Evolutionary conservation across 2,329 filamentous ascomycete genomes (phyloP).

Genomic region (Tolypocladium ovalisporum): DNA sequence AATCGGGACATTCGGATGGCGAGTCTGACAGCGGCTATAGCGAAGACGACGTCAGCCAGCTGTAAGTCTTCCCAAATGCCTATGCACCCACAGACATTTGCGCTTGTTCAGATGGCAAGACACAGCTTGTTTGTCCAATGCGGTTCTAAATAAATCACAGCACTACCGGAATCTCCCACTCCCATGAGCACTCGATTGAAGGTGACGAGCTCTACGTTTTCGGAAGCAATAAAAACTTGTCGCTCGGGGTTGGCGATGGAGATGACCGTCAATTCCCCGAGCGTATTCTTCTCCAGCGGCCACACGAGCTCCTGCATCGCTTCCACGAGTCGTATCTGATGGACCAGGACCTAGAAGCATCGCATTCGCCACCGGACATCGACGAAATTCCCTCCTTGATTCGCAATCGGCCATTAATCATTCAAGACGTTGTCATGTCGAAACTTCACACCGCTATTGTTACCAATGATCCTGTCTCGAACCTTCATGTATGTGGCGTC

Average conservation of each 20-base stretch:
- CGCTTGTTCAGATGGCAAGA: not conserved
- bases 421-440: constrained; percentile 76
- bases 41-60: constrained; percentile 12
- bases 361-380: constrained; percentile 17
- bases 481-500: constrained; percentile 87
- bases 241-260: constrained; percentile 86
- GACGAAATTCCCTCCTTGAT: constrained; percentile 62
- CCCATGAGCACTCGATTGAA: constrained; percentile 9
- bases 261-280: constrained; percentile 93
- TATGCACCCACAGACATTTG: not conserved
- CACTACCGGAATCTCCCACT: constrained; percentile 7
- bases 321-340: constrained; percentile 62
- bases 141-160: constrained; percentile 9
- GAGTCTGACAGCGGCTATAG: constrained; percentile 46
- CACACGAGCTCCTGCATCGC: constrained; percentile 62
- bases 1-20: constrained; percentile 36
- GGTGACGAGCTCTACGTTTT: constrained; percentile 90
- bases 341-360: constrained; percentile 23
- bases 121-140: not conserved
- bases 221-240: constrained; percentile 92
- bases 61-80: constrained; percentile 20
- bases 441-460: constrained; percentile 87
- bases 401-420: constrained; percentile 58
- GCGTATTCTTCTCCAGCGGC: constrained; percentile 63
- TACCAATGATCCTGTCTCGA: constrained; percentile 77